These are phyloP conservation scores for Ustilago nuda DNA, from an alignment of 1,284 basidiomycete genomes.

Conservation along the genomic window DNA sequence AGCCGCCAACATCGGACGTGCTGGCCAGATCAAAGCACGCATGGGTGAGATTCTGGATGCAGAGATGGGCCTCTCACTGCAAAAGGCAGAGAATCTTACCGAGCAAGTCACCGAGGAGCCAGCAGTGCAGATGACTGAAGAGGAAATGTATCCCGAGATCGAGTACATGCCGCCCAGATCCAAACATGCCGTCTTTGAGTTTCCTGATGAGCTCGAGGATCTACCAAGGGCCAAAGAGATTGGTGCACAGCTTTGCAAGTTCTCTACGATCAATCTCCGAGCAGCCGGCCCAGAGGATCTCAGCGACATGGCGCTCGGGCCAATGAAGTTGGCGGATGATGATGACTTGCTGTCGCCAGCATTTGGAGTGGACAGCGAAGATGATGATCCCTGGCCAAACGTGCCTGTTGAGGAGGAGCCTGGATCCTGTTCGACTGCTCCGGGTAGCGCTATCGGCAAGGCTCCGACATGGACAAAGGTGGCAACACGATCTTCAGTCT, in stretches of 20 bases:
- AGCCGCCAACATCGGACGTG: conserved; percentile 58
- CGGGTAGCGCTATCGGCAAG: background rate
- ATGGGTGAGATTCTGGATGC: conserved; percentile 60
- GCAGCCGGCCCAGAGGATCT: conserved; percentile 26
- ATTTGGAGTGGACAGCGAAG: conserved; percentile 18
- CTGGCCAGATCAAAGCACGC: conserved; percentile 60
- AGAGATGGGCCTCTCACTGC: conserved; percentile 41
- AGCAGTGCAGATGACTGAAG: conserved; percentile 47
- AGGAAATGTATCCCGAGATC: conserved; percentile 63
- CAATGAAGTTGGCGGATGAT: conserved; percentile 16
- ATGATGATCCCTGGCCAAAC: conserved; percentile 47
- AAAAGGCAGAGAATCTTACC: conserved; percentile 30
- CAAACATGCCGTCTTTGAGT: conserved; percentile 50
- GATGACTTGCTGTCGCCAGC: conserved; percentile 9
- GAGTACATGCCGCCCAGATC: conserved; percentile 56
- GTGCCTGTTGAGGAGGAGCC: conserved; percentile 15
- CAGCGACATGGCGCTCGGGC: conserved; percentile 24
- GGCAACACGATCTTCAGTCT: background rate
- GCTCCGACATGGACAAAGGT: background rate
- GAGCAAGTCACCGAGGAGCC: conserved; percentile 25
- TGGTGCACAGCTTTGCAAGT: conserved; percentile 32
- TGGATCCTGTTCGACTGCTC: background rate
- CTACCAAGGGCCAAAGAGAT: conserved; percentile 51
- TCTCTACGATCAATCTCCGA: conserved; percentile 21
- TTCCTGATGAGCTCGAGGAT: conserved; percentile 54